Base-by-base conservation (phyloP, 164 flowering plant species). In the Magnolia officinalis region DNA sequence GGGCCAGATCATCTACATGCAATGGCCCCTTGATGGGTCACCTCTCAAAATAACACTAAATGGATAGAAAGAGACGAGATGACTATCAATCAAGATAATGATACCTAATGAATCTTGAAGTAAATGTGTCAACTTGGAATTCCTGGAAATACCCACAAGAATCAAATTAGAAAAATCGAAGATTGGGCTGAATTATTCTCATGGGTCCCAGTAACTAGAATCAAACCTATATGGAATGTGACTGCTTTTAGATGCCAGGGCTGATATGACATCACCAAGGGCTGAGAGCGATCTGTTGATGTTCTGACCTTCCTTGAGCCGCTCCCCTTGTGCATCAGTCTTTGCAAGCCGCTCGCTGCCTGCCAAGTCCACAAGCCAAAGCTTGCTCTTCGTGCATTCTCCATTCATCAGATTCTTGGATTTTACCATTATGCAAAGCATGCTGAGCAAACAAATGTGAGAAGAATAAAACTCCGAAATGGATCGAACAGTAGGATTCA, bases 311-410 rank as follows among this genome's bases (percentile, higher is more conserved):
- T 94, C 98, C 81, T 94, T 94, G 2, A 94, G 94, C 29, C 95
- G 83, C 29, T 92, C 98, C 23, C 98, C 98, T 75, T 92, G 95
- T 45, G 81, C 93, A 50, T 94, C 98, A 51, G 97, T 92, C 83
- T 91, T 92, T 67, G 89, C 92, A 70, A 94, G 88, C 82, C 98
- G 87, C 86, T 94, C 98, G 77, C 97, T 94, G 49, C 98, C 97
- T 1, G 98, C 98, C 82, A 92, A 86, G 80, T 92, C 98, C 26
- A 94, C 94, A 71, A 94, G 91, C 97, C 97, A 94, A 78, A 94
- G 97, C 85, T 91, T 94, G 90, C 98, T 94, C 81, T 87, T 92
- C 50, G 94, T 91, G 85, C 90, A 86, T 70, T 91, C 98, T 2
- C 92, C 93, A 83, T 77, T 91, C 80, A 92, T 83, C 84, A 92